phyloP scores from a whole-genome alignment of 1,284 basidiomycete species.

The Leccinum subrobustum region DNA sequence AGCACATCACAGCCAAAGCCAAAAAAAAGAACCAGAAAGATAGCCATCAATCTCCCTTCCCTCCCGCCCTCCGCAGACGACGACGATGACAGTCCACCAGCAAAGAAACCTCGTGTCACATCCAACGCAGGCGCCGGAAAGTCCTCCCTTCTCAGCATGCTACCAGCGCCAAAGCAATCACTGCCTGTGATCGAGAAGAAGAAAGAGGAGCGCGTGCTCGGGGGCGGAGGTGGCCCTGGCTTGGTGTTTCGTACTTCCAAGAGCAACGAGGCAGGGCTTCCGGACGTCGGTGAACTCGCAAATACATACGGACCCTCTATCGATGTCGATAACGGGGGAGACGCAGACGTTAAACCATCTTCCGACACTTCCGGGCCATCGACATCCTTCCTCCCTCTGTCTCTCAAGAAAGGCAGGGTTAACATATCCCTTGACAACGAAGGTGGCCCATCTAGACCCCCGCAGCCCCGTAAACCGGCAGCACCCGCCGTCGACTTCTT shows the following conservation, averaged over 20 bases:
- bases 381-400: slow-evolving; percentile 55
- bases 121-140: slow-evolving; percentile 49
- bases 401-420: slow-evolving; percentile 53
- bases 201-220: slow-evolving; percentile 52
- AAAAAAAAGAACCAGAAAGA: slow-evolving; percentile 60
- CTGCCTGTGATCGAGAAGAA: slow-evolving; percentile 31
- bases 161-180: slow-evolving; percentile 69
- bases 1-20: slow-evolving; percentile 31
- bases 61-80: slow-evolving; percentile 41
- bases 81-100: slow-evolving; percentile 47
- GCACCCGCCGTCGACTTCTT: slow-evolving; percentile 65
- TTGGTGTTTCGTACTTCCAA: slow-evolving; percentile 50
- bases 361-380: slow-evolving; percentile 5
- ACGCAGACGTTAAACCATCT: slow-evolving; percentile 7
- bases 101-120: slow-evolving; percentile 58
- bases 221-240: slow-evolving; percentile 59
- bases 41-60: slow-evolving; percentile 64
- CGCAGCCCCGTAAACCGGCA: slow-evolving; percentile 25
- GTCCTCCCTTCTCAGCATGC: slow-evolving; percentile 68
- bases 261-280: not conserved
- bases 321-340: slow-evolving; percentile 17
- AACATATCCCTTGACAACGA: slow-evolving; percentile 63
- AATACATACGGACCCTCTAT: slow-evolving; percentile 1
- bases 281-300: slow-evolving; percentile 9
- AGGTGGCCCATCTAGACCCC: slow-evolving; percentile 29